A percentile compares a stretch with the other conserved stretches of the same genome.
Conservation (phyloP, 768 basidiomycete species). For the Tricholomella constricta region DNA sequence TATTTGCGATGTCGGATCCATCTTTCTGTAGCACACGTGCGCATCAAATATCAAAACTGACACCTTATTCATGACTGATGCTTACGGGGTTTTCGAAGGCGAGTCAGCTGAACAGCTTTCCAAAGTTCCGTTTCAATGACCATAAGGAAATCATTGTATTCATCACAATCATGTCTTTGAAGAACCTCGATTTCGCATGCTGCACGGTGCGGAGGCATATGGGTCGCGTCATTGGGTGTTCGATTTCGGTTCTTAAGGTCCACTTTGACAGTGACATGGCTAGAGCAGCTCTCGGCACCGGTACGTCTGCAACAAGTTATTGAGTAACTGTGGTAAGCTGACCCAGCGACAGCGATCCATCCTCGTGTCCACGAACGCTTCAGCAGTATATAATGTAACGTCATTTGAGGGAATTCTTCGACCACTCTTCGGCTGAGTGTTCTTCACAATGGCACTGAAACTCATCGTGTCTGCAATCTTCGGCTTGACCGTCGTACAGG, state of each 20-base stretch:
- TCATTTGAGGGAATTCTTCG: too few species aligned
- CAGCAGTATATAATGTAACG: too few species aligned
- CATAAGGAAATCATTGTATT: neutral
- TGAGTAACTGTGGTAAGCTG: too few species aligned
- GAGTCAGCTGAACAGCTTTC: neutral
- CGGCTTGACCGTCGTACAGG: neutral
- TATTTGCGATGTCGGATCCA: too few species aligned
- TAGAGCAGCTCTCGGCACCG: neutral
- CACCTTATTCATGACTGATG: neutral
- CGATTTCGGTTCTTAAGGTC: neutral
- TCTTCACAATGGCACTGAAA: neutral
- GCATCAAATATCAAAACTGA: neutral
- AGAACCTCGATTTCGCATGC: neutral
- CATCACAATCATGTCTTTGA: neutral
- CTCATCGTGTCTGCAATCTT: neutral
- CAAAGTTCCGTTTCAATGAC: neutral
- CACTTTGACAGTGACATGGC: neutral
- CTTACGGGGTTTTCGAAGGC: neutral
- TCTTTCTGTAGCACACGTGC: too few species aligned
- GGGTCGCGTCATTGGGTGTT: neutral
- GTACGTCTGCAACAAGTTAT: too few species aligned
- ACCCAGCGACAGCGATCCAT: too few species aligned
- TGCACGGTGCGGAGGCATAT: neutral
- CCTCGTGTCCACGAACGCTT: too few species aligned
- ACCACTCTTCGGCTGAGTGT: neutral